phyloP scores from a whole-genome alignment of 176 grass and related monocot species.

The Musa acuminata region DNA sequence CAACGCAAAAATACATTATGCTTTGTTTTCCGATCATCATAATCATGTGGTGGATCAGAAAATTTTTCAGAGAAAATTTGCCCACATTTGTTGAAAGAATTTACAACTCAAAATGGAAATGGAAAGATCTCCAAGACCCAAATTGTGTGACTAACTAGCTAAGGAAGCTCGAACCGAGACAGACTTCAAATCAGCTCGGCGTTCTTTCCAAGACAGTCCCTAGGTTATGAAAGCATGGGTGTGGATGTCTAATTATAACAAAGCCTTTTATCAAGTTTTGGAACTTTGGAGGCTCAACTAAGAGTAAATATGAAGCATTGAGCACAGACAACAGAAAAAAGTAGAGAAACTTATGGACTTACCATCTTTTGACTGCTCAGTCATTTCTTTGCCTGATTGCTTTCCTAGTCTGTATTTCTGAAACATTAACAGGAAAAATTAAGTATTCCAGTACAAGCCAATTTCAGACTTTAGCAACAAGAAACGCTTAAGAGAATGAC shows the following conservation, averaged over 20 bases:
- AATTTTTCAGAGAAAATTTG: neutral
- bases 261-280: neutral
- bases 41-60: neutral
- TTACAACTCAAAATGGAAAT: neutral
- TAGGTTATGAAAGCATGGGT: neutral
- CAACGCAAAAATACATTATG: neutral
- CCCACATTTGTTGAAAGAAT: neutral
- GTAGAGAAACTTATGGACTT: constrained; percentile 19
- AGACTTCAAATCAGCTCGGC: neutral
- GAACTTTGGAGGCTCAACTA: neutral
- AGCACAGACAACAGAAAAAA: neutral
- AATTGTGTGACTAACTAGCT: neutral
- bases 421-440: constrained; percentile 16
- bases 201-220: neutral
- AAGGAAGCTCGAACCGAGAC: neutral
- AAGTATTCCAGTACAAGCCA: constrained; percentile 2
- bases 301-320: neutral
- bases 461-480: constrained; percentile 12
- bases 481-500: constrained; percentile 11
- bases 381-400: constrained; percentile 80
- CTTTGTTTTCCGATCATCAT: neutral
- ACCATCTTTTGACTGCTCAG: constrained; percentile 94
- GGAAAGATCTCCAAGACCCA: neutral
- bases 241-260: neutral
- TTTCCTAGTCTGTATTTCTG: constrained; percentile 99